A percentile compares a stretch with the other conserved stretches of the same genome.
Evolutionary conservation across 73 alveolate genomes (phyloP).

Genomic region (Halteria grandinella): DNA sequence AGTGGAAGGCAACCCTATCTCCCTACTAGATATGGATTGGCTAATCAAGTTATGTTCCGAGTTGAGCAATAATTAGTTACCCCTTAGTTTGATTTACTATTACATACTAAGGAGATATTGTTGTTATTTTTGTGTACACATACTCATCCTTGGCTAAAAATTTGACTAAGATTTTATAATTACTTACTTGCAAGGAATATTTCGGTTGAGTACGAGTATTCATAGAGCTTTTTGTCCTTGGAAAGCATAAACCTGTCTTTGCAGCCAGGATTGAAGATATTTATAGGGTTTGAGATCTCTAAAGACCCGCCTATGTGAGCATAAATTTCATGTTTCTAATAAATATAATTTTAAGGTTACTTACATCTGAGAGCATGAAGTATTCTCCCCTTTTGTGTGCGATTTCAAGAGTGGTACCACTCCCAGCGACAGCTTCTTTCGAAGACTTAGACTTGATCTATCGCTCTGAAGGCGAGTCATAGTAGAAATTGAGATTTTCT

Average conservation of each 20-base stretch:
- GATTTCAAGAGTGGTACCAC: too few species aligned
- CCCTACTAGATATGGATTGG: too few species aligned
- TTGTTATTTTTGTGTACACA: constrained; percentile 49
- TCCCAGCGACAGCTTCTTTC: constrained; percentile 42
- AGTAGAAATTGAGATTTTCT: constrained; percentile 24
- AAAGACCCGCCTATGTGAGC: constrained; percentile 30
- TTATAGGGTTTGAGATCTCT: constrained; percentile 37
- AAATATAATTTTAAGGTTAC: background rate
- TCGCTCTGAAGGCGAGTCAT: constrained; percentile 27
- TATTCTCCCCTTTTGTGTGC: too few species aligned
- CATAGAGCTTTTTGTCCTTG: constrained; percentile 24
- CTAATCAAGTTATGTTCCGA: too few species aligned
- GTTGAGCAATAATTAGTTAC: constrained; percentile 5
- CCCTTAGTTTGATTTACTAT: constrained; percentile 48
- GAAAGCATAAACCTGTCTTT: constrained; percentile 29
- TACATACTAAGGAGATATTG: constrained; percentile 50
- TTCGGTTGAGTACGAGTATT: constrained; percentile 37
- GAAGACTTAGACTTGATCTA: constrained; percentile 4
- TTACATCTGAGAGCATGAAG: constrained; percentile 38
- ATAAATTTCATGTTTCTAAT: constrained; percentile 26
- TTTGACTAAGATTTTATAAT: background rate
- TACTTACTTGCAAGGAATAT: constrained; percentile 39
- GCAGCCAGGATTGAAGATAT: constrained; percentile 46
- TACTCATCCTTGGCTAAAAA: constrained; percentile 51
- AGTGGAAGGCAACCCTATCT: constrained; percentile 48